phyloP scores from a whole-genome alignment of 257 asterid species.

The Salvia rosmarinus region DNA sequence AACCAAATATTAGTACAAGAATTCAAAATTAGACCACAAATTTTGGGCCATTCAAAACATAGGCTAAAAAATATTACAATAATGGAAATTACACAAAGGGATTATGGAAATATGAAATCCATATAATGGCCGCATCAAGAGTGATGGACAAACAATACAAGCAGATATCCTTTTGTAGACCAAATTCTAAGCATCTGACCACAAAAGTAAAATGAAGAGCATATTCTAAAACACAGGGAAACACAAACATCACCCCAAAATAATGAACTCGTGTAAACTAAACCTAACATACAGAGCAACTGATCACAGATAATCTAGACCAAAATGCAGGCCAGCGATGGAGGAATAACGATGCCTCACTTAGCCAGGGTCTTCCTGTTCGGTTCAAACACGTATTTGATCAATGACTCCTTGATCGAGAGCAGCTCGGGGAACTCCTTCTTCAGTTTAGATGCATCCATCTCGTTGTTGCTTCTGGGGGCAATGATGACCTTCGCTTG shows the following conservation, averaged over 20 bases:
- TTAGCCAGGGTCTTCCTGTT: conserved; percentile 68
- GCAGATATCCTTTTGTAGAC: conserved; percentile 11
- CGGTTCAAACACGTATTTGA: conserved; percentile 85
- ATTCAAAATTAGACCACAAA: background rate
- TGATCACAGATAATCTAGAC: conserved; percentile 11
- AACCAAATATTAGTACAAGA: background rate
- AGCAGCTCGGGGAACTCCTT: conserved; percentile 85
- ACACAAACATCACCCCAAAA: conserved; percentile 6
- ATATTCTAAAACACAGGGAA: conserved; percentile 1
- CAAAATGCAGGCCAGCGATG: conserved; percentile 22
- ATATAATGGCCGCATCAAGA: conserved; percentile 19
- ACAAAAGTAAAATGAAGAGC: conserved; percentile 3
- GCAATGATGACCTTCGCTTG: conserved; percentile 98
- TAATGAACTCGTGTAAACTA: conserved; percentile 29
- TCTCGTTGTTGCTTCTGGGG: conserved; percentile 82
- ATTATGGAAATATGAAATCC: conserved; percentile 5
- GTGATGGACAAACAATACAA: conserved; percentile 24
- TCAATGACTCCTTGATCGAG: conserved; percentile 81
- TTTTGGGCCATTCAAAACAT: background rate
- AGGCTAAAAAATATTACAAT: background rate
- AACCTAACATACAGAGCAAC: conserved; percentile 35
- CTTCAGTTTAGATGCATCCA: conserved; percentile 90
- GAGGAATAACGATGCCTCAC: conserved; percentile 19
- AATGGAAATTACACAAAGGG: background rate
- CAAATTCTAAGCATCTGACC: conserved; percentile 25